Evolutionary conservation across 164 flowering plant species (phyloP).

Genomic region (Kingdonia uniflora): DNA sequence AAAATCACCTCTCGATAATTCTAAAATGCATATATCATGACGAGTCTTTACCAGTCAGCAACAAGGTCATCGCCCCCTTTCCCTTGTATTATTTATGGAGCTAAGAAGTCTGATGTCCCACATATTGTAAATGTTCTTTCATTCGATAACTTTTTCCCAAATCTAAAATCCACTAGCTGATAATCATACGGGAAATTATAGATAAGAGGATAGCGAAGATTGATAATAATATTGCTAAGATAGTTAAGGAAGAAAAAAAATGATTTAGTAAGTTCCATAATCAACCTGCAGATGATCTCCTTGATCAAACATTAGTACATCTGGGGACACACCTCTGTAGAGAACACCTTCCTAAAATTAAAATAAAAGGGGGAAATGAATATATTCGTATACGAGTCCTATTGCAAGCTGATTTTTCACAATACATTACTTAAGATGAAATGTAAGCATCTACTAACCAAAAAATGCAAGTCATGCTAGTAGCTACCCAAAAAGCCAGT

Average conservation of each 20-base stretch:
- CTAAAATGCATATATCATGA: no score
- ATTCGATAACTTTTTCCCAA: constrained; percentile 52
- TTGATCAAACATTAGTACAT: no score
- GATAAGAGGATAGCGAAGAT: background rate
- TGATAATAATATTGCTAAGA: background rate
- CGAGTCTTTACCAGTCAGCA: constrained; percentile 71
- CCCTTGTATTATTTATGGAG: constrained; percentile 92
- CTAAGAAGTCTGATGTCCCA: constrained; percentile 83
- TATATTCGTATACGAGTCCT: constrained; percentile 1
- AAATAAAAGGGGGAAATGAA: constrained; percentile 1
- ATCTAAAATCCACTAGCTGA: no score
- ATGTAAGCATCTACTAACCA: no score
- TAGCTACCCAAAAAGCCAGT: no score
- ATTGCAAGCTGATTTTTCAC: background rate
- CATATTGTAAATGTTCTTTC: constrained; percentile 86
- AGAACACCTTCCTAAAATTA: constrained; percentile 52
- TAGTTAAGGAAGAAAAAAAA: background rate
- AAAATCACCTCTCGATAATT: no score
- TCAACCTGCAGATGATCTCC: no score
- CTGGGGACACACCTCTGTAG: no score
- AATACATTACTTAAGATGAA: no score
- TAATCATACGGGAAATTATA: background rate
- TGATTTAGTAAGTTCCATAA: background rate
- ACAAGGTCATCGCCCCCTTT: constrained; percentile 78
- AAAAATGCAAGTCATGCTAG: no score